phyloP scores from a whole-genome alignment of 78 protist genomes.

The Chrysochromulina tobinii region DNA sequence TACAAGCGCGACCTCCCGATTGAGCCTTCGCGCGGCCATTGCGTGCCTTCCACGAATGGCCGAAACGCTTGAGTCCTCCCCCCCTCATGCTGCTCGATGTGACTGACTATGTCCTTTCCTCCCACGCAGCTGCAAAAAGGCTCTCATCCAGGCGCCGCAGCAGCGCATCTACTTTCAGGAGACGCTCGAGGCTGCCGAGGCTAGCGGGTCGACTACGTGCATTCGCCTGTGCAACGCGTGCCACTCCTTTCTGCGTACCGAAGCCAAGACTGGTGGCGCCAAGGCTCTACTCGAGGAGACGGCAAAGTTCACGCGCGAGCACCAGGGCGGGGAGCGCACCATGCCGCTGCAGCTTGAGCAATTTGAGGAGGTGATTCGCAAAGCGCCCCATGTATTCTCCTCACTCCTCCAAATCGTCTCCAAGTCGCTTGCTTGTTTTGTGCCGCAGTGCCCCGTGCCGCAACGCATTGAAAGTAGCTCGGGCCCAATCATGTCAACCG shows the following conservation, averaged over 20 bases:
- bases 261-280: background rate
- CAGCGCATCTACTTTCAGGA: conserved; percentile 1
- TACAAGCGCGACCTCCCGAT: too few species aligned
- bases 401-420: too few species aligned
- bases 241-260: background rate
- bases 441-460: background rate
- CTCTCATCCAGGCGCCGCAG: background rate
- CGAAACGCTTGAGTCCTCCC: too few species aligned
- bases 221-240: background rate
- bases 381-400: too few species aligned
- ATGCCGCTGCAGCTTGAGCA: background rate
- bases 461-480: background rate
- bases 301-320: background rate
- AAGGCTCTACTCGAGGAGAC: background rate
- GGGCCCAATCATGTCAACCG: background rate
- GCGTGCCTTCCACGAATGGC: too few species aligned
- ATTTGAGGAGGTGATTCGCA: background rate
- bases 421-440: too few species aligned
- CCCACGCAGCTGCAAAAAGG: background rate
- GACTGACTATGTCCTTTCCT: too few species aligned
- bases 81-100: too few species aligned
- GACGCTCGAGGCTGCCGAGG: background rate
- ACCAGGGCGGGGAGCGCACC: background rate
- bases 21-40: too few species aligned
- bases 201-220: background rate